A percentile compares a stretch with the other conserved stretches of the same genome.
phyloP scores from a whole-genome alignment of 179 eudicot genomes.

The Beta corolliflora region DNA sequence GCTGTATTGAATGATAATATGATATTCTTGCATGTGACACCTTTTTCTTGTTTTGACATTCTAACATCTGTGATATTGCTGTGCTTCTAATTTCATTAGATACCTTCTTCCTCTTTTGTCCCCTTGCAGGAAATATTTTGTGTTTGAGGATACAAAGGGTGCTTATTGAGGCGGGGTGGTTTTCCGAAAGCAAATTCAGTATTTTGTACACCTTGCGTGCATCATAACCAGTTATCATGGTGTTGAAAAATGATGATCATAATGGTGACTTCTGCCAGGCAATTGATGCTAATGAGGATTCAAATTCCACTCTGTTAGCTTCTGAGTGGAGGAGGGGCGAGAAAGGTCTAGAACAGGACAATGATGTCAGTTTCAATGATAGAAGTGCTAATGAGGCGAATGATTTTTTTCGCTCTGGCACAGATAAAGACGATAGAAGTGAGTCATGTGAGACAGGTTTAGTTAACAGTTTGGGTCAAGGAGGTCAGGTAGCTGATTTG shows the following conservation, averaged over 20 bases:
- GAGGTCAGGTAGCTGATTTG: constrained; percentile 25
- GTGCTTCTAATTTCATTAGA: neutral
- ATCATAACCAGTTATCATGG: constrained; percentile 16
- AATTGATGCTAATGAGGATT: constrained; percentile 19
- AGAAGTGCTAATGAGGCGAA: constrained; percentile 34
- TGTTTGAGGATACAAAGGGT: neutral
- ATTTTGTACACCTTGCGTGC: constrained; percentile 8
- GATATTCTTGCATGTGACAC: neutral
- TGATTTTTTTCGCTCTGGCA: constrained; percentile 22
- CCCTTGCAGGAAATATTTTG: constrained; percentile 12
- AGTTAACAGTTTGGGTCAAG: constrained; percentile 21
- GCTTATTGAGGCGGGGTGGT: constrained; percentile 5
- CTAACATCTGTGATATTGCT: neutral
- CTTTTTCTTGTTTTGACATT: neutral
- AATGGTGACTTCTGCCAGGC: constrained; percentile 10
- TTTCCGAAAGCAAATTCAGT: neutral
- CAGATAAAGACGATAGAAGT: constrained; percentile 24
- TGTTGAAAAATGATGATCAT: constrained; percentile 22
- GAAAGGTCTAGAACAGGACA: constrained; percentile 37
- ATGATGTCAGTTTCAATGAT: constrained; percentile 33
- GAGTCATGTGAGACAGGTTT: constrained; percentile 25
- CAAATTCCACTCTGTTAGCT: constrained; percentile 12
- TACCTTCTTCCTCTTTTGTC: too few relatives aligned
- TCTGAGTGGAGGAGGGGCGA: constrained; percentile 24
- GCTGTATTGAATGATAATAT: neutral